Base-by-base conservation (phyloP, 2,329 filamentous ascomycete genomes). In the Pyrenochaeta sp. region DNA sequence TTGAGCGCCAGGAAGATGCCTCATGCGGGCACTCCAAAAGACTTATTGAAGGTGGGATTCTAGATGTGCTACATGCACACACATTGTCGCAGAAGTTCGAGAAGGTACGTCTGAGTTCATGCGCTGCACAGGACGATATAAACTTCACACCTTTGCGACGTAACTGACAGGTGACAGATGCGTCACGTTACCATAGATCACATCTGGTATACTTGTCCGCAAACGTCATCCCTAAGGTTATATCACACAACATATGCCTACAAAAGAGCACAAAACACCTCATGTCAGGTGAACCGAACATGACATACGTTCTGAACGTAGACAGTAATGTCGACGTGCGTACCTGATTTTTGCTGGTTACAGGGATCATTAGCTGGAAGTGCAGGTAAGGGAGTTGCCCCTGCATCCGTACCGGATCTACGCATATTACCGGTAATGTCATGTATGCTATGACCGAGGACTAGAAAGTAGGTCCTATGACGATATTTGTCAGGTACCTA, bases 111-210 rank as follows among this genome's bases (percentile, higher is more conserved):
- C 12, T 4, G 25, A 27, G 28, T 37, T 45, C 13, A 53, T 47
- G 51, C 51, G 32, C 19, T 53, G 51, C 43, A 52, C 32, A 46
- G 10, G 9, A 37, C 24, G 28, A 39, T 44, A 27, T 27, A 44
- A 19, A 43, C 39, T 19, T 47, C 15, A 47, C 34, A 47, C 34
- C 24, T 24, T 30, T 19, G 36, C 50, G 8, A 5, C n/a, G 30
- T 10, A 13, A 47, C 42, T 56, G 56, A 56, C 56, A 59, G 56
- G 37, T 55, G 52, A 19, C 57, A 60, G 50, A 36, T 50, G 44
- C 53, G 28, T 40, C 40, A 44, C 12, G n/a, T 9, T 30, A 51
- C 24, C 47, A 54, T 51, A 36, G 39, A 19, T 19, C 42, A 30
- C 25, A 5, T 12, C 13, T 28, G 42, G 15, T 27, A 2, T 25